Evolutionary conservation across 345 rosid genomes (phyloP), one percentile per base, ranked within the genome.

Genomic region (Hibiscus trionum): DNA sequence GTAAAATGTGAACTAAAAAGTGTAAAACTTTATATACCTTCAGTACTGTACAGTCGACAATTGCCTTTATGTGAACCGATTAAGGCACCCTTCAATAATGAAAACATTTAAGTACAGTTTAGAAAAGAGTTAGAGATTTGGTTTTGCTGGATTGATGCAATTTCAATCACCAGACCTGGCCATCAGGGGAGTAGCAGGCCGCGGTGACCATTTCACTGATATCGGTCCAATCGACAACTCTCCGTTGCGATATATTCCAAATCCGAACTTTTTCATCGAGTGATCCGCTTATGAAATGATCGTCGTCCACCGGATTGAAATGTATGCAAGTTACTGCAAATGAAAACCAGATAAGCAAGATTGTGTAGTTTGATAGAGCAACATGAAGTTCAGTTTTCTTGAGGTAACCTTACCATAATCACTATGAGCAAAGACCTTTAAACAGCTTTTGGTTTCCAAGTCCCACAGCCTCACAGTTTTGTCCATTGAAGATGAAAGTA

Each of bases 401-500:
- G 50, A 7, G 16, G 21, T 12, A 71, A 3, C 26, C 67, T 31
- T 88, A 95, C 99, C 99, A 69, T 89, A 92, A 71, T 95, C 99
- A 81, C 87, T 95, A 79, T 95, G 99, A 5, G 98, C 92, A 77
- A 95, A 95, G 76, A 86, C 60, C 77, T 92, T 92, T 44, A 95
- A 71, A 66, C 98, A 95, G 75, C 85, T 88, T 75, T 80, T 86
- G 56, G 82, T 86, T 77, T 92, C 98, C 72, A 87, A 72, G 80
- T 92, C 98, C 98, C 98, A 92, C 68, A 95, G 79, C 71, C 98
- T 82, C 12, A 95, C 98, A 44, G 99, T 95, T 80, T 95, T 95
- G 84, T 95, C 99, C 96, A 89, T 95, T 39, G 98, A 95, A 79
- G 99, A 92, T 35, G 99, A 95, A 49, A 95, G 90, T 70, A 95